Conservation (phyloP, 2,329 filamentous ascomycete genomes). For the Claviceps sp. region DNA sequence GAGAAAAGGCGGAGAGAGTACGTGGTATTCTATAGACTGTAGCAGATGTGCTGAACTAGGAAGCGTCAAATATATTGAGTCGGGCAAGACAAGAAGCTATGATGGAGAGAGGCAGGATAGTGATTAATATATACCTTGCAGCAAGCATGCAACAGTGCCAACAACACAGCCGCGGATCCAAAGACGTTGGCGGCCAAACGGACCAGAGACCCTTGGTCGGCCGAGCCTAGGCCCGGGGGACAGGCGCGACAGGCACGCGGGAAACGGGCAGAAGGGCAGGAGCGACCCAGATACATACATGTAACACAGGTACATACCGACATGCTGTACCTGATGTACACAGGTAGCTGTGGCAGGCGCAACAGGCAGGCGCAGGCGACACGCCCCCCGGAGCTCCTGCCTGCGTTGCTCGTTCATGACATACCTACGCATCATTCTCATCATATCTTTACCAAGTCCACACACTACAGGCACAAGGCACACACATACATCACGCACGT, state of each 20-base stretch:
- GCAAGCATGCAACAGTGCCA: not conserved
- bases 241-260: no score
- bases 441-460: not conserved
- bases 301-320: no score
- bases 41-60: not conserved
- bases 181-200: not conserved
- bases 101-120: conserved; percentile 1
- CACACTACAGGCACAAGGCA: not conserved
- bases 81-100: not conserved
- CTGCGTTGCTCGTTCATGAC: conserved; percentile 3
- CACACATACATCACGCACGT: not conserved
- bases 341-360: no score
- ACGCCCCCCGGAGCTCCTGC: conserved; percentile 1
- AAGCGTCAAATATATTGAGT: not conserved
- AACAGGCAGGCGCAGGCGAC: not conserved
- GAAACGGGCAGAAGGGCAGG: no score
- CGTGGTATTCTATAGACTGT: not conserved
- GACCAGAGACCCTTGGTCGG: not conserved
- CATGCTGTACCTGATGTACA: no score
- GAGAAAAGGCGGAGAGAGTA: not conserved
- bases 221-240: not conserved
- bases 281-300: not conserved
- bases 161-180: not conserved
- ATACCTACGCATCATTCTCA: not conserved
- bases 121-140: not conserved